Evolutionary conservation across 2,329 filamentous ascomycete genomes (phyloP), one percentile per base, ranked within the genome.

Genomic region (Stagonosporopsis cucurbitacearum): DNA sequence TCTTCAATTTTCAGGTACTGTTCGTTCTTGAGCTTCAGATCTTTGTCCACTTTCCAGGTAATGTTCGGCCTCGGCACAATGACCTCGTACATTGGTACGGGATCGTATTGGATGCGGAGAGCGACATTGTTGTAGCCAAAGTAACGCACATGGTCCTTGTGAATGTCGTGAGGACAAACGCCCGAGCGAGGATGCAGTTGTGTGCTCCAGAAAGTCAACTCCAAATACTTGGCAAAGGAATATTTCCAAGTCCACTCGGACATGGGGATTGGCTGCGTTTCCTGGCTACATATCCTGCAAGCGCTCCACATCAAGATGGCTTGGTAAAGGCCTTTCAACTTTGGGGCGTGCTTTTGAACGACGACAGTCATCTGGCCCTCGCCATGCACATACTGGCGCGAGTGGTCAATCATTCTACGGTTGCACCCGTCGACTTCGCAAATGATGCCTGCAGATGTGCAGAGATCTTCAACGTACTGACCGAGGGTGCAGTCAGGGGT

Each of bases 231-330:
- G 11, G 92, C 95, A 69, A 99, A 96, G 0, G 95, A 99, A 74
- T 99, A 99, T 73, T 96, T 97, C 90, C 92, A 99, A 0, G 93
- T 96, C 67, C 87, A 92, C 53, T 92, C 88, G 0, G 94, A 97
- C 92, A 99, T 97, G 28, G 89, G 88, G 63, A 91, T 90, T 43
- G 93, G 88, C 35, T 92, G 90, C 0, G 94, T 96, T 72, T 98
- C 93, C 63, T 91, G 91, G 48, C 91, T 88, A 75, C 96, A 99
- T 26, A 91, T 83, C 67, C 96, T 95, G 79, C 95, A 99, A 66
- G 89, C 92, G 63, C 92, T 98, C 96, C 96, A 99, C 92, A 99
- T 97, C 54, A 93, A 85, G 52, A 99, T 96, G 2, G 88, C 90
- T 61, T 91, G 86, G 72, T 85, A 83, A 75, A 88, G 77, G 1